These are phyloP conservation scores for Brassica carinata DNA, from an alignment of 345 rosid genomes.

Conservation along the genomic window DNA sequence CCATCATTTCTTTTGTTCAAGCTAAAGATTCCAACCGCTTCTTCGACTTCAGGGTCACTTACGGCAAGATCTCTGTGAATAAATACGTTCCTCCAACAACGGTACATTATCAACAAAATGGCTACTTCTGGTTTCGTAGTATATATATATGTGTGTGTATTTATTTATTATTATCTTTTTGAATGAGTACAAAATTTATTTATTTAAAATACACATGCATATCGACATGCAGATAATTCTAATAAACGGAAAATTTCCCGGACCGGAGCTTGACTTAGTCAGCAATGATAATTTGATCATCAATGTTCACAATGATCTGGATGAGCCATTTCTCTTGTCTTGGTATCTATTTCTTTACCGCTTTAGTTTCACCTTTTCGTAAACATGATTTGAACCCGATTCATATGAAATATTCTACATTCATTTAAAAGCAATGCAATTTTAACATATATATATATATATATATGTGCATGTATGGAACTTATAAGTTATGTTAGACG, in stretches of 20 bases:
- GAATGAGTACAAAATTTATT: neutral
- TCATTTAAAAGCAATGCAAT: neutral
- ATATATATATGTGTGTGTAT: neutral
- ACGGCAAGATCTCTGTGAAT: neutral
- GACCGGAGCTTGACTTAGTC: constrained; percentile 75
- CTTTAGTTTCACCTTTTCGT: neutral
- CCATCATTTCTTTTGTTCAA: neutral
- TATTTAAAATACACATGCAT: neutral
- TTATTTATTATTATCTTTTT: neutral
- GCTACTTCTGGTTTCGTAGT: neutral
- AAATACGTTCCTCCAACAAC: constrained; percentile 46
- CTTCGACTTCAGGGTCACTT: neutral
- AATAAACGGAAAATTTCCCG: constrained; percentile 92
- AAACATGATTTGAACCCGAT: neutral
- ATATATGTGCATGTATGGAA: neutral
- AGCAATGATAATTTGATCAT: constrained; percentile 87
- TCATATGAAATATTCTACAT: neutral
- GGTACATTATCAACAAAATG: constrained; percentile 7
- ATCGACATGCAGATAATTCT: constrained; percentile 63
- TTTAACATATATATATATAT: neutral
- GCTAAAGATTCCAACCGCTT: neutral
- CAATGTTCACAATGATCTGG: constrained; percentile 74
- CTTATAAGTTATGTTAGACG: neutral
- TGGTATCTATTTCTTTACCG: constrained; percentile 46
- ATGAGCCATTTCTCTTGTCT: constrained; percentile 84